Conservation (phyloP, 2,329 filamentous ascomycete species). For the Grosmannia clavigera region DNA sequence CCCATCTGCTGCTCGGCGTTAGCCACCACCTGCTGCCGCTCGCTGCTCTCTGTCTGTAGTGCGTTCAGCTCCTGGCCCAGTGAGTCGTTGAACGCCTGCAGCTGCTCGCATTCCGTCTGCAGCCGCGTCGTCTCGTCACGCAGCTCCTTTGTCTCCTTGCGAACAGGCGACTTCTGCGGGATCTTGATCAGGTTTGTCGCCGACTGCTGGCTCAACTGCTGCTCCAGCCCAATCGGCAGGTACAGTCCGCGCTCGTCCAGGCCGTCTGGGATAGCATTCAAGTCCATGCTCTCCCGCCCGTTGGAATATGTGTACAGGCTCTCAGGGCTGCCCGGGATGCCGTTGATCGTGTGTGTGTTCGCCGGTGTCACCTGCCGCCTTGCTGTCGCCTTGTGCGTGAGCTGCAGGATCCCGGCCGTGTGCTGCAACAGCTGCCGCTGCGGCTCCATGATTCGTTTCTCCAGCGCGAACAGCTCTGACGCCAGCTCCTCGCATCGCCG, state of each 20-base stretch:
- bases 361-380: constrained; percentile 27
- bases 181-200: constrained; percentile 37
- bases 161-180: constrained; percentile 43
- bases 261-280: constrained; percentile 34
- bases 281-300: constrained; percentile 45
- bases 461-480: constrained; percentile 64
- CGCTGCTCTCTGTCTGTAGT: constrained; percentile 22
- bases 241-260: constrained; percentile 74
- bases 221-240: constrained; percentile 52
- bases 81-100: constrained; percentile 21
- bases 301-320: constrained; percentile 61
- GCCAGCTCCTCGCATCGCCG: constrained; percentile 78
- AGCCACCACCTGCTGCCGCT: constrained; percentile 38
- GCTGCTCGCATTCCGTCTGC: constrained; percentile 18
- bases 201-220: constrained; percentile 32
- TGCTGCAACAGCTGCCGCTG: constrained; percentile 73
- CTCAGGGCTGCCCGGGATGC: constrained; percentile 62
- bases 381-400: constrained; percentile 66
- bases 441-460: constrained; percentile 62
- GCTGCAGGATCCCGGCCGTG: constrained; percentile 81
- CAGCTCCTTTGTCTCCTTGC: constrained; percentile 39
- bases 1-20: constrained; percentile 55
- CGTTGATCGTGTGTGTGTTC: constrained; percentile 31
- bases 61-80: constrained; percentile 23
- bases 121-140: constrained; percentile 27